These are phyloP conservation scores for Talinum fruticosum DNA, from an alignment of 148 eudicot species.

Conservation along the genomic window DNA sequence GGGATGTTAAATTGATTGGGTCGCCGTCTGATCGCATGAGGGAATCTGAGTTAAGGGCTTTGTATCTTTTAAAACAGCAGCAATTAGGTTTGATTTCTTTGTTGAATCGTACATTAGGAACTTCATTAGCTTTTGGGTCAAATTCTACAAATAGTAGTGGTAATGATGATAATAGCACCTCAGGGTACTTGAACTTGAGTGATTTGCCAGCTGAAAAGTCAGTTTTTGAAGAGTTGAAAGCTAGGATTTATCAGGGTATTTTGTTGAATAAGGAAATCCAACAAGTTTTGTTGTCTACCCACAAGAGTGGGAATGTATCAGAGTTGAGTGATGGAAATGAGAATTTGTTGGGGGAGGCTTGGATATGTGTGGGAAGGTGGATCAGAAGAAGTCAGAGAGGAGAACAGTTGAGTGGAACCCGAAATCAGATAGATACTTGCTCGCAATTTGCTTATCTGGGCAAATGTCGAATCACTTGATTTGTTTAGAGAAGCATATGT, in stretches of 20 bases:
- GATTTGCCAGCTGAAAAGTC: constrained; percentile 28
- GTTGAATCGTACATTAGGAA: constrained; percentile 41
- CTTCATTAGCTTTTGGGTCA: constrained; percentile 14
- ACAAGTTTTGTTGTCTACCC: constrained; percentile 59
- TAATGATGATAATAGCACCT: constrained; percentile 10
- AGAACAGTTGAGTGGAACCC: constrained; percentile 90
- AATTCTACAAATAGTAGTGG: constrained; percentile 17
- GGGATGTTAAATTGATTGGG: constrained; percentile 20
- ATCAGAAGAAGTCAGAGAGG: constrained; percentile 48
- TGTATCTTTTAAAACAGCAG: constrained; percentile 57
- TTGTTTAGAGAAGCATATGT: constrained; percentile 97
- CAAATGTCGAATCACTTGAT: constrained; percentile 97
- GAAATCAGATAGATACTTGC: constrained; percentile 55
- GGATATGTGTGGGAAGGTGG: constrained; percentile 55
- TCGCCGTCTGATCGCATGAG: constrained; percentile 52
- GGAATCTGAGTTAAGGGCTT: constrained; percentile 56
- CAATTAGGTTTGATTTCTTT: constrained; percentile 54
- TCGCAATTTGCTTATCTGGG: constrained; percentile 82
- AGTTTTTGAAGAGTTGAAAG: constrained; percentile 45
- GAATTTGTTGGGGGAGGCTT: constrained; percentile 34
- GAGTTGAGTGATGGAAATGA: constrained; percentile 39
- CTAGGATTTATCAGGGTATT: constrained; percentile 47
- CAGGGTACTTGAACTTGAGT: constrained; percentile 36
- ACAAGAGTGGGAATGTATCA: constrained; percentile 37
- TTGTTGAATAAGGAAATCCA: constrained; percentile 70